A percentile compares a stretch with the other conserved stretches of the same genome.
phyloP scores from a whole-genome alignment of 1,284 basidiomycete genomes.

The Peniophora sp. region DNA sequence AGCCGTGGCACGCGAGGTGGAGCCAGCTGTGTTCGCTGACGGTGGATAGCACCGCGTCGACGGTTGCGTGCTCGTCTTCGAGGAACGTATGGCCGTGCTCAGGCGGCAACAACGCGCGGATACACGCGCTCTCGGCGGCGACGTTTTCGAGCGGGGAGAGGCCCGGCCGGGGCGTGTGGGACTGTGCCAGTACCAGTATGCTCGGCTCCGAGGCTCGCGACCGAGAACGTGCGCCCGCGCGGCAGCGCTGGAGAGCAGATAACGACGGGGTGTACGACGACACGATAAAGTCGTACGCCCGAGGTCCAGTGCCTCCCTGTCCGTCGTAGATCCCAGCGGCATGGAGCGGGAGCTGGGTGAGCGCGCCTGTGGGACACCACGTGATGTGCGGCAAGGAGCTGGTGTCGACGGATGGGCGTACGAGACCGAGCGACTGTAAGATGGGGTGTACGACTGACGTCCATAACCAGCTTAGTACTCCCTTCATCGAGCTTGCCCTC shows the following conservation, averaged over 20 bases:
- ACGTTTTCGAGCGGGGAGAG: neutral
- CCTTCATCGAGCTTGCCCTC: neutral
- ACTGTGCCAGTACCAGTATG: neutral
- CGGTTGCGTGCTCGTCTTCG: neutral
- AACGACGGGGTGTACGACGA: neutral
- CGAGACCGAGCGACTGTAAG: neutral
- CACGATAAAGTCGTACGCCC: neutral
- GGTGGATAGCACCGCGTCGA: neutral
- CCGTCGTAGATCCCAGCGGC: neutral
- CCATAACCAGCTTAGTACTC: neutral
- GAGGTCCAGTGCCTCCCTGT: neutral
- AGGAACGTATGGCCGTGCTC: neutral
- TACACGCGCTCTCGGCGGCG: neutral
- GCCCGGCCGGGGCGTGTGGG: neutral
- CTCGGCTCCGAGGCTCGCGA: neutral
- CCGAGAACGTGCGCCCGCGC: too few species aligned
- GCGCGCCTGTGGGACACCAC: neutral
- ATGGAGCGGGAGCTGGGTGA: neutral
- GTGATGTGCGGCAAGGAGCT: neutral
- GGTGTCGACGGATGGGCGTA: neutral
- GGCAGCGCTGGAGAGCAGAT: neutral
- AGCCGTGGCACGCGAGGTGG: neutral
- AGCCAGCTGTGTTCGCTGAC: neutral
- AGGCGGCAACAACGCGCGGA: neutral
- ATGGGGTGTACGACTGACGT: neutral